A percentile compares a stretch with the other conserved stretches of the same genome.
These are phyloP conservation scores for Leishmania tropica DNA, from an alignment of 208 protist genomes.

Conservation along the genomic window DNA sequence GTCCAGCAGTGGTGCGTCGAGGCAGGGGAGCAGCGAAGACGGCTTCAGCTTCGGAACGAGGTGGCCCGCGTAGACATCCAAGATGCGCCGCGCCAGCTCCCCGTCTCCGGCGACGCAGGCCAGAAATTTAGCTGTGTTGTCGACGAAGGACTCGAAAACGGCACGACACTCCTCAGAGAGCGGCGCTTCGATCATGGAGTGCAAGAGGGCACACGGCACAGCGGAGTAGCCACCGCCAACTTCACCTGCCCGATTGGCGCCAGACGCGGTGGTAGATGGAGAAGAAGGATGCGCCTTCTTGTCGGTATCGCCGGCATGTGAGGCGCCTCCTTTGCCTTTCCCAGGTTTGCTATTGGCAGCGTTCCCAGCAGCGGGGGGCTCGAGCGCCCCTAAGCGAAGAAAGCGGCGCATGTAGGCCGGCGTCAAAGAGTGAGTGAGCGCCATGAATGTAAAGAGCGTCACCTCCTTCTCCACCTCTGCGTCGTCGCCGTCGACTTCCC, in stretches of 20 bases:
- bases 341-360: background rate
- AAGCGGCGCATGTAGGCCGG: slow-evolving; percentile 43
- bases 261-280: background rate
- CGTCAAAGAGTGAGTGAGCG: slow-evolving; percentile 42
- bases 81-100: slow-evolving; percentile 45
- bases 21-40: slow-evolving; percentile 46
- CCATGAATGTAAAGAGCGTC: slow-evolving; percentile 53
- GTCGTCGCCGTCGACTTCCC: background rate
- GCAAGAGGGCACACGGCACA: slow-evolving; percentile 37
- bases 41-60: slow-evolving; percentile 54
- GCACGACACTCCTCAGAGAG: slow-evolving; percentile 53
- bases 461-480: slow-evolving; percentile 30
- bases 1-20: slow-evolving; percentile 53
- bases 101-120: slow-evolving; percentile 49
- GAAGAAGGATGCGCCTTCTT: background rate
- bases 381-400: slow-evolving; percentile 35
- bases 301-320: background rate
- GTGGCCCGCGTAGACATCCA: slow-evolving; percentile 53
- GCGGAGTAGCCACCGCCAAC: background rate
- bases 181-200: slow-evolving; percentile 41
- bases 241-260: background rate
- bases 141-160: slow-evolving; percentile 55
- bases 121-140: slow-evolving; percentile 60
- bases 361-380: background rate
- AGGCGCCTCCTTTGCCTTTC: background rate